These are phyloP conservation scores for Penicillium mononematosum DNA, from an alignment of 495 filamentous ascomycete species.

Conservation along the genomic window DNA sequence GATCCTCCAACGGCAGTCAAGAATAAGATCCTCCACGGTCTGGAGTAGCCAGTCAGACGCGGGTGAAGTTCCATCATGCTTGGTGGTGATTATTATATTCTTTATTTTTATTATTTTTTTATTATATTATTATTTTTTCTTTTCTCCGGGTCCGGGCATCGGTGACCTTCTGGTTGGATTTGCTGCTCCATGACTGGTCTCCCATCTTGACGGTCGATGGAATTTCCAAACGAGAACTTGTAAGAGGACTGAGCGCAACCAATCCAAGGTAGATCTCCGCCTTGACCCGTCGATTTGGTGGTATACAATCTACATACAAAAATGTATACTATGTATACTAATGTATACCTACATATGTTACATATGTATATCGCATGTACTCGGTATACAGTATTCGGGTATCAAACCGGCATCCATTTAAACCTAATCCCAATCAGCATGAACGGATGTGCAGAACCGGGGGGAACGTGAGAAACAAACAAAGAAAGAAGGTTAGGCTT, in stretches of 20 bases:
- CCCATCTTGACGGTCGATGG: background rate
- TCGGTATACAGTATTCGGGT: too few species aligned
- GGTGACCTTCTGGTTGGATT: slow-evolving; percentile 1
- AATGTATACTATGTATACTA: background rate
- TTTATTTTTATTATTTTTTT: background rate
- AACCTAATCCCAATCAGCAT: slow-evolving; percentile 19
- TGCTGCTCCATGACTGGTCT: background rate
- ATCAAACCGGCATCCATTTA: background rate
- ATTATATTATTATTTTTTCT: background rate
- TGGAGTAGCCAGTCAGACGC: background rate
- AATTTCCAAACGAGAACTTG: background rate
- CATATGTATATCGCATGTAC: too few species aligned
- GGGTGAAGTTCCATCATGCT: background rate
- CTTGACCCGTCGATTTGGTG: slow-evolving; percentile 3
- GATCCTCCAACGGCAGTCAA: slow-evolving; percentile 19
- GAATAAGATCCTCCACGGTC: slow-evolving; percentile 8
- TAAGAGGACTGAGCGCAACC: slow-evolving; percentile 15
- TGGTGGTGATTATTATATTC: background rate
- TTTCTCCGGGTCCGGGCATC: slow-evolving; percentile 5
- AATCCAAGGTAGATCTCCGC: slow-evolving; percentile 6
- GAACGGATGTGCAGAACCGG: slow-evolving; percentile 19
- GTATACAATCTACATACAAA: background rate
- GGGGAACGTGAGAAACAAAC: slow-evolving; percentile 9
- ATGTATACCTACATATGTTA: background rate
- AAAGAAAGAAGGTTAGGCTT: slow-evolving; percentile 17